Evolutionary conservation across 495 filamentous ascomycete genomes (phyloP).

Genomic region (Xanthoparmelia taractica): DNA sequence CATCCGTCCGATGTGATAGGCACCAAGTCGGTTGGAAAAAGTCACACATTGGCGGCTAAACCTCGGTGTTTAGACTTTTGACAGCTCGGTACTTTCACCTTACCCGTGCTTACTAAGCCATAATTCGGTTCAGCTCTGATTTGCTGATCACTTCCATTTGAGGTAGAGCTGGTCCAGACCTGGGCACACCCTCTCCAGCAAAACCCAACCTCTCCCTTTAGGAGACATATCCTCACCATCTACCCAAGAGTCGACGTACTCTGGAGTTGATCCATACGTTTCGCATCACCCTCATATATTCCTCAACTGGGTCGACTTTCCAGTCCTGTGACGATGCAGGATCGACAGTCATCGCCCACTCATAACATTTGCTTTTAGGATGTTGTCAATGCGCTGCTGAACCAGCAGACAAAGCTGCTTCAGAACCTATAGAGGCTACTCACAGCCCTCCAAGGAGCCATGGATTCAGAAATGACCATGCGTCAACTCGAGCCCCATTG

Average conservation of each 20-base stretch:
- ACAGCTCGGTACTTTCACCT: too few species aligned
- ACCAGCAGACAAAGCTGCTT: background rate
- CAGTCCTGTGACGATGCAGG: background rate
- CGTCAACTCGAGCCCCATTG: conserved; percentile 23
- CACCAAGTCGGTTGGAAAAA: too few species aligned
- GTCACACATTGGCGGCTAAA: too few species aligned
- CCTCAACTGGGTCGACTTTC: background rate
- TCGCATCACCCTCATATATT: background rate
- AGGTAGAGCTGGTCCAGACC: too few species aligned
- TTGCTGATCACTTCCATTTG: too few species aligned
- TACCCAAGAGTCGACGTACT: background rate
- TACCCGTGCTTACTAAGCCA: too few species aligned
- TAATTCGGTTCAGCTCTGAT: too few species aligned
- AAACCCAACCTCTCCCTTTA: too few species aligned
- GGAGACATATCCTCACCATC: background rate
- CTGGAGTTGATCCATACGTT: too few species aligned
- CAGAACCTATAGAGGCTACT: background rate
- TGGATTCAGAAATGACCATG: background rate
- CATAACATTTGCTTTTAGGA: background rate
- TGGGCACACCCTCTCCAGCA: too few species aligned
- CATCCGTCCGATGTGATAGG: too few species aligned
- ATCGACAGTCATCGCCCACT: background rate
- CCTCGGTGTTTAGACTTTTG: too few species aligned
- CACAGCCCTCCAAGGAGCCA: background rate
- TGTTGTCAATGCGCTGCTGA: background rate